These are phyloP conservation scores for Mycena albidolilacea DNA, from an alignment of 768 basidiomycete genomes.

Conservation along the genomic window DNA sequence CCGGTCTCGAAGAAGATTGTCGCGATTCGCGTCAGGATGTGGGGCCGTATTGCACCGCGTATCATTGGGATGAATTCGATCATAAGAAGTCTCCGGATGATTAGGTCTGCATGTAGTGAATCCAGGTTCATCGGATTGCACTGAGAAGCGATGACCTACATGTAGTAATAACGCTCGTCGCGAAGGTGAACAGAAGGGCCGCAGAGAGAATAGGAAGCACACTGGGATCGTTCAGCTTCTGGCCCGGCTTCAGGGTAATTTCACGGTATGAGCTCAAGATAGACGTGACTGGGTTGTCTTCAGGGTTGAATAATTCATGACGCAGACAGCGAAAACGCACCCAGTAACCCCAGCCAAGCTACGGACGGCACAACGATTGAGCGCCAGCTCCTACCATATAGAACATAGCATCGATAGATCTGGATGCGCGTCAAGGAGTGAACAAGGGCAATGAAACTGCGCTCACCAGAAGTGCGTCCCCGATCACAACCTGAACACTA, in stretches of 20 bases:
- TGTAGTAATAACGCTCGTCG: constrained; percentile 27
- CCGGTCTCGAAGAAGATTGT: constrained; percentile 33
- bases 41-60: not conserved
- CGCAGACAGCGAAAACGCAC: not conserved
- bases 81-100: constrained; percentile 1
- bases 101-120: constrained; percentile 8
- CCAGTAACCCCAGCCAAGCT: constrained; percentile 15
- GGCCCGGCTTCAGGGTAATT: not conserved
- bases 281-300: not conserved
- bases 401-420: constrained; percentile 34
- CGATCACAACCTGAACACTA: constrained; percentile 19
- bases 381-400: constrained; percentile 26
- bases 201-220: constrained; percentile 21
- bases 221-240: constrained; percentile 5
- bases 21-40: constrained; percentile 10
- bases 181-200: constrained; percentile 14
- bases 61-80: too few species aligned
- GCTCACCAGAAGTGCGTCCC: constrained; percentile 21
- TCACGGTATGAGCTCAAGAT: not conserved
- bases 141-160: not conserved
- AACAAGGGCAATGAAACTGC: not conserved
- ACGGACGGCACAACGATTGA: not conserved
- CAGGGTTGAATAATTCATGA: not conserved
- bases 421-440: not conserved
- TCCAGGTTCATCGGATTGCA: not conserved